Percentiles rank a stretch among this genome's conserved stretches.
phyloP scores from a whole-genome alignment of 805 yeast species.

The Nakazawaea sp. region DNA sequence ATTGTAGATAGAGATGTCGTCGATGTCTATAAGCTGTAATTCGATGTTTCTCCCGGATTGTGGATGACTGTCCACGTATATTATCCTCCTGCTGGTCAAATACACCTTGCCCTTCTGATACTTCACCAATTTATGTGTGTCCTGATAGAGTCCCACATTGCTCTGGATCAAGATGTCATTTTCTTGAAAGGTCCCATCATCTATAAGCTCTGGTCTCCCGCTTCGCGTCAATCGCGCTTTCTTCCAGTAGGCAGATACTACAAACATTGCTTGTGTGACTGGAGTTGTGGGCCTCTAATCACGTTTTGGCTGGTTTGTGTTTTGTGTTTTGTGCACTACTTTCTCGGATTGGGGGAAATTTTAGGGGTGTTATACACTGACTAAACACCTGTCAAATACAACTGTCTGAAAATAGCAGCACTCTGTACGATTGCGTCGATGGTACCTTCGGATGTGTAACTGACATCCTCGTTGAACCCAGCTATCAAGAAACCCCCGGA shows the following conservation, averaged over 20 bases:
- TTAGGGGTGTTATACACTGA: too few relatives aligned
- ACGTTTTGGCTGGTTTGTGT: too few relatives aligned
- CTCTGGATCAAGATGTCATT: constrained; percentile 44
- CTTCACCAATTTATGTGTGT: constrained; percentile 51
- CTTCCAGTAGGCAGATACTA: constrained; percentile 15
- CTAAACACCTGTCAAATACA: not conserved
- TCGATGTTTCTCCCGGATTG: constrained; percentile 9
- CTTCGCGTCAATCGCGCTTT: constrained; percentile 18
- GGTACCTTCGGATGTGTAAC: constrained; percentile 25
- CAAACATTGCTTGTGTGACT: constrained; percentile 1
- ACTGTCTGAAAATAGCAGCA: constrained; percentile 36
- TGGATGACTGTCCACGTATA: constrained; percentile 55
- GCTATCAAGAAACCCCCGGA: constrained; percentile 48
- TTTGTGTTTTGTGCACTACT: not conserved
- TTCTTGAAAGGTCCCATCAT: constrained; percentile 25
- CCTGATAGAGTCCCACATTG: constrained; percentile 73
- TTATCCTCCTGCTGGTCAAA: constrained; percentile 64
- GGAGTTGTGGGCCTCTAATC: too few relatives aligned
- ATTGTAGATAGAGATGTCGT: constrained; percentile 21
- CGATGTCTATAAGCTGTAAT: constrained; percentile 16
- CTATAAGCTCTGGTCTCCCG: constrained; percentile 22
- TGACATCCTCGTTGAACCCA: constrained; percentile 29
- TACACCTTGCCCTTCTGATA: constrained; percentile 75
- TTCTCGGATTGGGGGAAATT: too few relatives aligned
- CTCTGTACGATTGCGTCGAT: constrained; percentile 40